A percentile compares a stretch with the other conserved stretches of the same genome.
These are phyloP conservation scores for Hygrocybe punicea DNA, from an alignment of 768 basidiomycete species.

Conservation along the genomic window DNA sequence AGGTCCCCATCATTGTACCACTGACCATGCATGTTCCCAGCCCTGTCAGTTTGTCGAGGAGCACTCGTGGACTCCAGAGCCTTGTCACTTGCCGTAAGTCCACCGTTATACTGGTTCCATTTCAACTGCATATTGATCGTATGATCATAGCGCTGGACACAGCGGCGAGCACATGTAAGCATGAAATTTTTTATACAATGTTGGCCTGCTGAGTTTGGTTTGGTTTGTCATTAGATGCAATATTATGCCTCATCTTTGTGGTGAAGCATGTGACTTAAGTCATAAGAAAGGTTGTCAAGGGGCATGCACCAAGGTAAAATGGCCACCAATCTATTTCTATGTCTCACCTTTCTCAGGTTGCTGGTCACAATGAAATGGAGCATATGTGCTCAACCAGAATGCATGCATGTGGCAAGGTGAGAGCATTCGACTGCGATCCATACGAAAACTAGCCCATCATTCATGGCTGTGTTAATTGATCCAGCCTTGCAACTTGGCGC, in stretches of 20 bases:
- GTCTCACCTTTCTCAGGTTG: neutral
- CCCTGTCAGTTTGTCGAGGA: slow-evolving; percentile 44
- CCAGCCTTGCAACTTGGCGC: slow-evolving; percentile 43
- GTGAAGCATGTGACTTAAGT: slow-evolving; percentile 44
- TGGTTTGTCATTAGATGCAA: slow-evolving; percentile 43
- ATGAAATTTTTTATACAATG: slow-evolving; percentile 32
- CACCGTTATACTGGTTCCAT: neutral
- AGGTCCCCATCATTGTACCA: slow-evolving; percentile 48
- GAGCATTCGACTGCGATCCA: neutral
- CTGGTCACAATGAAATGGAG: slow-evolving; percentile 15
- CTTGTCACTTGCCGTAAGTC: slow-evolving; percentile 35
- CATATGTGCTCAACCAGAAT: slow-evolving; percentile 51
- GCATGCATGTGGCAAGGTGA: slow-evolving; percentile 56
- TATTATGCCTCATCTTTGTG: slow-evolving; percentile 51
- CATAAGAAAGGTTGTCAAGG: slow-evolving; percentile 50
- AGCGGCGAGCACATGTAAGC: slow-evolving; percentile 53
- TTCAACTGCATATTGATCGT: neutral
- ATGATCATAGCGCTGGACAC: slow-evolving; percentile 58
- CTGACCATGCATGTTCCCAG: slow-evolving; percentile 46
- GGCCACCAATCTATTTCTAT: neutral
- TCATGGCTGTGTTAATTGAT: slow-evolving; percentile 10
- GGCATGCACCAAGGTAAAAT: slow-evolving; percentile 49
- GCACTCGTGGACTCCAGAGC: slow-evolving; percentile 26
- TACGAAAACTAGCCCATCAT: neutral
- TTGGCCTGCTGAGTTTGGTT: neutral